phyloP scores from a whole-genome alignment of 768 basidiomycete genomes.

The Pholiota molesta region DNA sequence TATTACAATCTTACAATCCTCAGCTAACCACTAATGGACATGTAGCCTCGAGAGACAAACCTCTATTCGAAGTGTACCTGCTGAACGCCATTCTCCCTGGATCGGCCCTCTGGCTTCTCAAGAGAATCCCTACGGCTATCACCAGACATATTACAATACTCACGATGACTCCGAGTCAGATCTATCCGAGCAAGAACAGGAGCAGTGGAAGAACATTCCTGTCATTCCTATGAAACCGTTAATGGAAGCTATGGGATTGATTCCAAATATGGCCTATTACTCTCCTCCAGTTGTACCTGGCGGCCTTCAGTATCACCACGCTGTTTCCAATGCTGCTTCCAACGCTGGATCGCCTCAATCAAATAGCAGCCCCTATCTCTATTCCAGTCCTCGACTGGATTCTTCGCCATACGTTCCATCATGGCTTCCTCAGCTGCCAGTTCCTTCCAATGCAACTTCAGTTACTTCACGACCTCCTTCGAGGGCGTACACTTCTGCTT shows the following conservation, averaged over 20 bases:
- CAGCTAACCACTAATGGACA: slow-evolving; percentile 2
- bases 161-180: slow-evolving; percentile 24
- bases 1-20: not conserved
- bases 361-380: slow-evolving; percentile 30
- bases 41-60: slow-evolving; percentile 35
- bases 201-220: slow-evolving; percentile 33
- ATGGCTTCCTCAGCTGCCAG: slow-evolving; percentile 29
- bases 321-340: slow-evolving; percentile 16
- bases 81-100: slow-evolving; percentile 42
- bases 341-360: slow-evolving; percentile 22
- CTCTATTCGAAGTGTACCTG: slow-evolving; percentile 28
- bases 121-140: slow-evolving; percentile 24
- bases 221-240: slow-evolving; percentile 37
- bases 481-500: slow-evolving; percentile 20
- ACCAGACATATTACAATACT: slow-evolving; percentile 14
- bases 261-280: slow-evolving; percentile 21
- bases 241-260: slow-evolving; percentile 31
- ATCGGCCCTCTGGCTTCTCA: slow-evolving; percentile 41
- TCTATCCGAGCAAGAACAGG: slow-evolving; percentile 30
- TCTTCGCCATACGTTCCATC: slow-evolving; percentile 33
- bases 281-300: slow-evolving; percentile 29
- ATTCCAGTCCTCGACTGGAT: slow-evolving; percentile 29
- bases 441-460: slow-evolving; percentile 20
- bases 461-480: slow-evolving; percentile 23
- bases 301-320: slow-evolving; percentile 21